These are phyloP conservation scores for Aspergillus costaricaensis DNA, from an alignment of 2,329 filamentous ascomycete genomes.

Conservation along the genomic window DNA sequence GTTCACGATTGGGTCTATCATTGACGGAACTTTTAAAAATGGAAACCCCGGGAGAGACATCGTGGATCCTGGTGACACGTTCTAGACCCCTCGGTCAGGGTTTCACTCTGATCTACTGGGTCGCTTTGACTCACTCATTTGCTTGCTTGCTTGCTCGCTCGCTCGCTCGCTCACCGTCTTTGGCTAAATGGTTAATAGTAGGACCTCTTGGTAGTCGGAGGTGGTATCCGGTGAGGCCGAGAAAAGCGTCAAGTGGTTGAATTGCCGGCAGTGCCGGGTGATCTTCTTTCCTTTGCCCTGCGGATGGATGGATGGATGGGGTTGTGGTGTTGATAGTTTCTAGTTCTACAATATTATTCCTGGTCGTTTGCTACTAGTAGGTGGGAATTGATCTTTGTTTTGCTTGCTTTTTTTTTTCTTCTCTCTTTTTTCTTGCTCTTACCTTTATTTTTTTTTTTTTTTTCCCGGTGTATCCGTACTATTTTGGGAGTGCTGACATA, in stretches of 20 bases:
- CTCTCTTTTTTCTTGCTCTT: neutral
- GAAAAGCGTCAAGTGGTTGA: neutral
- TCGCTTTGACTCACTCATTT: too few species aligned
- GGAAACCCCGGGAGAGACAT: constrained; percentile 1
- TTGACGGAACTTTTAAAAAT: neutral
- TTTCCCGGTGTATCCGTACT: neutral
- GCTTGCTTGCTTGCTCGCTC: neutral
- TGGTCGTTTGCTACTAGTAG: neutral
- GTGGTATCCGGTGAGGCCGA: neutral
- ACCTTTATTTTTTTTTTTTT: neutral
- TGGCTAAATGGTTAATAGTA: neutral
- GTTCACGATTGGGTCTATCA: neutral
- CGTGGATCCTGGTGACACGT: constrained; percentile 2
- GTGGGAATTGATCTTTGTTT: neutral
- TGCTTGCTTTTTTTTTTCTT: neutral
- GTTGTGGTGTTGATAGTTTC: neutral
- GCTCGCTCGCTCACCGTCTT: neutral
- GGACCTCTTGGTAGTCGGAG: neutral
- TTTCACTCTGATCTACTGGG: neutral
- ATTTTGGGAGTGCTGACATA: neutral
- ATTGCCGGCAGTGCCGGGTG: neutral
- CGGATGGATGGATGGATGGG: neutral
- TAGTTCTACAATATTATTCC: neutral
- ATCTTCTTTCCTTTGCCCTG: neutral
- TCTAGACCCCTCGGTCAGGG: neutral